Conservation (phyloP, 2,329 filamentous ascomycete genomes). For the Trichoderma gracile region DNA sequence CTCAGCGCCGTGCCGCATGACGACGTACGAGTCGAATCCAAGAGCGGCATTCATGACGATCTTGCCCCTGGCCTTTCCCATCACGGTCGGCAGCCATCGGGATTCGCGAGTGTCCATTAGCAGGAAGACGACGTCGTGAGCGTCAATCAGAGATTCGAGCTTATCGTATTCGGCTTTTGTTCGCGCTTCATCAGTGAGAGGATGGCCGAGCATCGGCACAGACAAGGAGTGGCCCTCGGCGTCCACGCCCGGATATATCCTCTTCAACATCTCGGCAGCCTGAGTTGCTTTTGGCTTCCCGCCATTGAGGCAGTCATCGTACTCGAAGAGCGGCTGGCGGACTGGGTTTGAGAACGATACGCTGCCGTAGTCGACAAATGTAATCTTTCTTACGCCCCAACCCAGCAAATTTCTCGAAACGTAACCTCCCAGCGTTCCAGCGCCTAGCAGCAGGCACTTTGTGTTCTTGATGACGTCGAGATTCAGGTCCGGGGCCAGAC, state of each 20-base stretch:
- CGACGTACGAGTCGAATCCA: conserved; percentile 94
- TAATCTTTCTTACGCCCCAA: conserved; percentile 94
- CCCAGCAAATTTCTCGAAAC: conserved; percentile 89
- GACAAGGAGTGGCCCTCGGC: conserved; percentile 76
- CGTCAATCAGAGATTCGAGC: conserved; percentile 71
- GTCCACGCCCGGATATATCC: conserved; percentile 90
- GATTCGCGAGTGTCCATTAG: conserved; percentile 96
- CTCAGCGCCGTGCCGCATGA: conserved; percentile 88
- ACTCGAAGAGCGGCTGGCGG: conserved; percentile 87
- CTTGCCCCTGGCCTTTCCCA: conserved; percentile 90
- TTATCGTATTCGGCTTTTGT: conserved; percentile 73
- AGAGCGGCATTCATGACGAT: conserved; percentile 96
- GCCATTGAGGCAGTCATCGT: conserved; percentile 83
- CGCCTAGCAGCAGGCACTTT: conserved; percentile 86
- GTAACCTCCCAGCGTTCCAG: conserved; percentile 91
- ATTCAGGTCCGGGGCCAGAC: conserved; percentile 84
- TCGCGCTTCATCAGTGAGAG: conserved; percentile 70
- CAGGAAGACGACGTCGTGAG: conserved; percentile 92
- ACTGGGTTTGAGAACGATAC: conserved; percentile 98
- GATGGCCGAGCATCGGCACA: conserved; percentile 95
- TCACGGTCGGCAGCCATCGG: conserved; percentile 91
- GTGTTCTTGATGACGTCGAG: conserved; percentile 87
- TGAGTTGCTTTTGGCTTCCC: conserved; percentile 79
- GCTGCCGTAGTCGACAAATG: conserved; percentile 88
- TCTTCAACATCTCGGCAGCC: conserved; percentile 75